Conservation (phyloP, 257 asterid genomes). For the Solanum virginianum region DNA sequence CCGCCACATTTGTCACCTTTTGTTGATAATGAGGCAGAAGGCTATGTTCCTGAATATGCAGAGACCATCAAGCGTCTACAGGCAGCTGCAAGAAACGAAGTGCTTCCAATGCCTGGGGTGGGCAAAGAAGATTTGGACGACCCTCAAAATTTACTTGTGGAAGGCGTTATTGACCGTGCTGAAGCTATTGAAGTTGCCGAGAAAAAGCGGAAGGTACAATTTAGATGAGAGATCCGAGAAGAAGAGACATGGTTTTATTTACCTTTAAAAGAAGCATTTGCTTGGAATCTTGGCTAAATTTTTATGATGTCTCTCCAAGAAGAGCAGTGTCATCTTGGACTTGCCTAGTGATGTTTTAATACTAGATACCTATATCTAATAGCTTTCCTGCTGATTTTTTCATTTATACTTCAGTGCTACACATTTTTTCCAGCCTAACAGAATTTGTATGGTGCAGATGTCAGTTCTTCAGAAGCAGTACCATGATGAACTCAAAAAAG, state of each 20-base stretch:
- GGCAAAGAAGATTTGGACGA: constrained; percentile 77
- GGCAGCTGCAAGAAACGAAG: constrained; percentile 83
- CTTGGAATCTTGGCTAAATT: not conserved
- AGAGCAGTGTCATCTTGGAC: not conserved
- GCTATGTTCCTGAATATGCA: constrained; percentile 94
- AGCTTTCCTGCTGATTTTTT: not conserved
- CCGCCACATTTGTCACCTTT: constrained; percentile 99
- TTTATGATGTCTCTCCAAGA: not conserved
- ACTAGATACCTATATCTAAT: not conserved
- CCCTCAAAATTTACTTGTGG: constrained; percentile 48
- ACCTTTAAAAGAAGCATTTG: not conserved
- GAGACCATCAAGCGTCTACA: constrained; percentile 76
- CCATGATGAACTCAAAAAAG: constrained; percentile 51
- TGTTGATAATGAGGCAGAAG: constrained; percentile 93
- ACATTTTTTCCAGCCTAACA: not conserved
- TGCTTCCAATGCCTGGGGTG: constrained; percentile 86
- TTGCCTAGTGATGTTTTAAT: not conserved
- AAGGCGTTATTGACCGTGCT: constrained; percentile 57
- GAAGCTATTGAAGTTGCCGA: constrained; percentile 79
- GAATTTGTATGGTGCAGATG: constrained; percentile 38
- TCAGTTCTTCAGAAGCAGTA: constrained; percentile 38
- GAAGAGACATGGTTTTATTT: not conserved
- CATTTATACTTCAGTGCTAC: not conserved
- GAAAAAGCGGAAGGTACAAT: constrained; percentile 55
- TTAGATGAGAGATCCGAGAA: not conserved